Evolutionary conservation across 1,284 basidiomycete species (phyloP).

Genomic region (Pseudozyma tsukubaensis): DNA sequence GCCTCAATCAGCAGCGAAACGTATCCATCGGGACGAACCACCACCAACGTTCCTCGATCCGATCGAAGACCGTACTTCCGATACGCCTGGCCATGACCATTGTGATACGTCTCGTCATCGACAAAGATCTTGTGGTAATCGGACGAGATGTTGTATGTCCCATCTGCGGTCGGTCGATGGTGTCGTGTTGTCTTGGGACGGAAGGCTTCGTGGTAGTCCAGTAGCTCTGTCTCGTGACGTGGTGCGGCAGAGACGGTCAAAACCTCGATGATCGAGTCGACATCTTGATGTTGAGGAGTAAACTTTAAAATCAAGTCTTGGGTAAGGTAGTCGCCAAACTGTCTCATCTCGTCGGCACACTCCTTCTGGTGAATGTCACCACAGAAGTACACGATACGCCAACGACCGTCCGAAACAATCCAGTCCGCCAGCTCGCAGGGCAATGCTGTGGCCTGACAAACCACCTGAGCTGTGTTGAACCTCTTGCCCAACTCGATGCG

Average conservation of each 20-base stretch:
- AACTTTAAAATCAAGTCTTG: slow-evolving; percentile 14
- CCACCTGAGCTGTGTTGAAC: slow-evolving; percentile 32
- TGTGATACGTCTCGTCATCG: slow-evolving; percentile 34
- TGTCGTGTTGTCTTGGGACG: slow-evolving; percentile 22
- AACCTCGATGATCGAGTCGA: slow-evolving; percentile 44
- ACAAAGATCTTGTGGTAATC: slow-evolving; percentile 47
- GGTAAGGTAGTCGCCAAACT: slow-evolving; percentile 19
- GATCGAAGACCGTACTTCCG: slow-evolving; percentile 23
- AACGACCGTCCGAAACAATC: slow-evolving; percentile 32
- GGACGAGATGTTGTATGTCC: slow-evolving; percentile 26
- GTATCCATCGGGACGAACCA: slow-evolving; percentile 41
- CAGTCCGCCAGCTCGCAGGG: slow-evolving; percentile 41
- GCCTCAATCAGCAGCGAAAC: slow-evolving; percentile 28
- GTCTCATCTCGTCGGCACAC: slow-evolving; percentile 18
- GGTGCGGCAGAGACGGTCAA: slow-evolving; percentile 32
- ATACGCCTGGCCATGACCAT: slow-evolving; percentile 36
- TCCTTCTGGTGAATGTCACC: slow-evolving; percentile 31
- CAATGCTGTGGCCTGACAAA: slow-evolving; percentile 28
- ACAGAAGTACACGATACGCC: slow-evolving; percentile 34
- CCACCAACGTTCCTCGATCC: slow-evolving; percentile 29
- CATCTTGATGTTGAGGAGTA: slow-evolving; percentile 25
- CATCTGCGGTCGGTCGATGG: slow-evolving; percentile 18
- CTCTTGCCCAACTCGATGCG: slow-evolving; percentile 37
- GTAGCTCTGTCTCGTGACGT: slow-evolving; percentile 15
- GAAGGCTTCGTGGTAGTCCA: slow-evolving; percentile 21